Conservation (phyloP, 805 yeast genomes). For the Candida yuanshanica region DNA sequence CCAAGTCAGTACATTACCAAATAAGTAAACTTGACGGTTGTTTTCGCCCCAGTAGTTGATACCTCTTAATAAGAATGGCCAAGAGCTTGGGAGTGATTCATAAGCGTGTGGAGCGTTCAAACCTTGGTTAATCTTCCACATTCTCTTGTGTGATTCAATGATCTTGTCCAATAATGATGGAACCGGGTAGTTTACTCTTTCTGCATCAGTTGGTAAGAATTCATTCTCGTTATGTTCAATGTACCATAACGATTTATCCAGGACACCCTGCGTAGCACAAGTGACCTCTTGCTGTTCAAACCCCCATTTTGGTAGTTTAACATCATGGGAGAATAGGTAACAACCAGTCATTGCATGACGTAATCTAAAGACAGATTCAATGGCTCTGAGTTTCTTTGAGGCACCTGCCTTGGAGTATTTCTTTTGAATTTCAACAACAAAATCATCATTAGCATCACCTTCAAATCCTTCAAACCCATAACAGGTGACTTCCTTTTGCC, state of each 20-base stretch:
- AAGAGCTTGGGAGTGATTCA: conserved; percentile 65
- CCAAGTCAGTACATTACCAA: conserved; percentile 81
- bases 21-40: conserved; percentile 56
- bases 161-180: conserved; percentile 55
- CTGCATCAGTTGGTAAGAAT: conserved; percentile 37
- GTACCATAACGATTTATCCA: conserved; percentile 62
- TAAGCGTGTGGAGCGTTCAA: conserved; percentile 64
- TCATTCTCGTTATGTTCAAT: conserved; percentile 62
- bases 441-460: conserved; percentile 85
- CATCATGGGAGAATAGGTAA: conserved; percentile 69
- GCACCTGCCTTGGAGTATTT: conserved; percentile 47
- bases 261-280: conserved; percentile 65
- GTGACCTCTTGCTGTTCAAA: conserved; percentile 83
- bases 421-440: conserved; percentile 66
- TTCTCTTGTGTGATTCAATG: conserved; percentile 58
- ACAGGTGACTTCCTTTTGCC: conserved; percentile 79
- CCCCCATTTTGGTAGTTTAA: conserved; percentile 77
- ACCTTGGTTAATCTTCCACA: conserved; percentile 75
- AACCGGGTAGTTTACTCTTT: conserved; percentile 45
- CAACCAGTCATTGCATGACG: conserved; percentile 78
- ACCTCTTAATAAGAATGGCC: conserved; percentile 77
- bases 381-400: conserved; percentile 51
- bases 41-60: conserved; percentile 72
- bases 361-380: conserved; percentile 66
- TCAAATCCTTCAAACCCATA: conserved; percentile 72